Conservation (phyloP, 345 rosid species). For the Passiflora organensis region DNA sequence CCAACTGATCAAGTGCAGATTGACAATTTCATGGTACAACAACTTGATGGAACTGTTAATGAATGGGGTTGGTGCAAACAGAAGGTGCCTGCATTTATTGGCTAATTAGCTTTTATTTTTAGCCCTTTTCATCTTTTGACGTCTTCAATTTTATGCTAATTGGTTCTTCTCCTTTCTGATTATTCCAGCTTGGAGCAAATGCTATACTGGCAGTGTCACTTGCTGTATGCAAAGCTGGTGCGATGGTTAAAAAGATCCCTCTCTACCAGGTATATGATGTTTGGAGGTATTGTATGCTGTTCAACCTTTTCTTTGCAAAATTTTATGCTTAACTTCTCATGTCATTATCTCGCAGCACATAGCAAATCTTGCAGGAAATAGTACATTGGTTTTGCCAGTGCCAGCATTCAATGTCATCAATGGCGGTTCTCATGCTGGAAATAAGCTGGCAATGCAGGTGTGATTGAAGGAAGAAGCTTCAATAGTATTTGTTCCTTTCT, state of each 20-base stretch:
- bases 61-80: conserved; percentile 99
- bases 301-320: neutral
- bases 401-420: conserved; percentile 99
- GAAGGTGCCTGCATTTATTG: conserved; percentile 43
- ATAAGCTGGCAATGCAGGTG: conserved; percentile 98
- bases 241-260: conserved; percentile 54
- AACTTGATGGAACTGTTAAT: conserved; percentile 89
- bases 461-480: neutral
- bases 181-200: conserved; percentile 80
- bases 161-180: neutral
- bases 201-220: conserved; percentile 93
- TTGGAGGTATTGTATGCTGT: neutral
- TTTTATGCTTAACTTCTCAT: neutral
- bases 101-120: neutral
- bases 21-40: conserved; percentile 87
- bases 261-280: conserved; percentile 58
- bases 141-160: neutral
- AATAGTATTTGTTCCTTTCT: neutral
- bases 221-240: conserved; percentile 91
- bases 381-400: conserved; percentile 77
- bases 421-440: conserved; percentile 99
- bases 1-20: conserved; percentile 79
- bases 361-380: conserved; percentile 94
- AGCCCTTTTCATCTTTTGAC: neutral
- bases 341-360: conserved; percentile 52